phyloP scores from a whole-genome alignment of 495 filamentous ascomycete genomes.

The Daldinia concentrica region DNA sequence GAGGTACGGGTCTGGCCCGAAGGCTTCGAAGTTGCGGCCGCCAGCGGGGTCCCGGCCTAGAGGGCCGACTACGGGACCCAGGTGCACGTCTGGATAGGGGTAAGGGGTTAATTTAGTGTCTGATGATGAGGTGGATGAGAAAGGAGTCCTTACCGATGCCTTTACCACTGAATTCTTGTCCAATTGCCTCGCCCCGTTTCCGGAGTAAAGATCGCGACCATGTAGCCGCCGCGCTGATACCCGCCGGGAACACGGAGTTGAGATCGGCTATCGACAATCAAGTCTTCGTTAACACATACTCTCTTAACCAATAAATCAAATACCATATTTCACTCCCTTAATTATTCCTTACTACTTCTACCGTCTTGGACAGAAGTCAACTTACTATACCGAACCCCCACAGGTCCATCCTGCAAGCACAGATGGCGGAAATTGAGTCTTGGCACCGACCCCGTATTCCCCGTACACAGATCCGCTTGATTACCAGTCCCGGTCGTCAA shows the following conservation, averaged over 20 bases:
- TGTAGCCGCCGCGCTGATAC: slow-evolving; percentile 78
- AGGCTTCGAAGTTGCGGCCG: slow-evolving; percentile 74
- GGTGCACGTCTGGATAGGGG: slow-evolving; percentile 51
- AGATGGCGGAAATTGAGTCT: slow-evolving; percentile 57
- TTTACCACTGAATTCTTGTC: slow-evolving; percentile 68
- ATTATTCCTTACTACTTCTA: not conserved
- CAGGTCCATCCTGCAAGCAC: slow-evolving; percentile 61
- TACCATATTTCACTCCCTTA: not conserved
- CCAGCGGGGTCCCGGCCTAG: slow-evolving; percentile 67
- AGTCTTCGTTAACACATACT: slow-evolving; percentile 7
- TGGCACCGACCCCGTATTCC: slow-evolving; percentile 68
- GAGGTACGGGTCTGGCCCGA: slow-evolving; percentile 70
- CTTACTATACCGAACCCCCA: slow-evolving; percentile 57
- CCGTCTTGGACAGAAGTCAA: not conserved
- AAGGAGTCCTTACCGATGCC: slow-evolving; percentile 59
- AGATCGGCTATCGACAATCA: slow-evolving; percentile 54
- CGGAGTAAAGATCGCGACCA: slow-evolving; percentile 73
- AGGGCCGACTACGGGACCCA: slow-evolving; percentile 64
- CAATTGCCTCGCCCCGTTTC: slow-evolving; percentile 65
- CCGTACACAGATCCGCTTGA: slow-evolving; percentile 76
- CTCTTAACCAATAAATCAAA: not conserved
- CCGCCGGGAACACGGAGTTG: slow-evolving; percentile 75
- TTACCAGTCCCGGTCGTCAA: slow-evolving; percentile 80
- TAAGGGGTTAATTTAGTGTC: slow-evolving; percentile 38
- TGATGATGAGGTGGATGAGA: too few species aligned